These are phyloP conservation scores for Kurtzmaniella quercitrusa DNA, from an alignment of 1,139 yeast genomes.

Conservation along the genomic window DNA sequence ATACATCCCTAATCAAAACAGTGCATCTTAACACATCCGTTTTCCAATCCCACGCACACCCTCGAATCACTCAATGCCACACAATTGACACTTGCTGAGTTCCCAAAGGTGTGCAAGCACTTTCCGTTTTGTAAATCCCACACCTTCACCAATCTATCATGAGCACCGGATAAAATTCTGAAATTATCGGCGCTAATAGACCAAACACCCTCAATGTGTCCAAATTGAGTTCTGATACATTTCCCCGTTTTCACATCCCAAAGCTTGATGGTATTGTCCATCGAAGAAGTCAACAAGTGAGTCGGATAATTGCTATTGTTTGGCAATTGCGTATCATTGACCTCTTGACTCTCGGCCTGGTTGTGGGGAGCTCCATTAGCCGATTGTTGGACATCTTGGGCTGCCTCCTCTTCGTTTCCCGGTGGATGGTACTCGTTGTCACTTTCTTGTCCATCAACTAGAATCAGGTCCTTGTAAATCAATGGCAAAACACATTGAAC, in stretches of 20 bases:
- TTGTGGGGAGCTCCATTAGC: background rate
- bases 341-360: conserved; percentile 5
- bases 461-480: conserved; percentile 52
- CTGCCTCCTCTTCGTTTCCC: conserved; percentile 13
- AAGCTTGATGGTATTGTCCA: conserved; percentile 88
- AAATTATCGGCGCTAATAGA: conserved; percentile 93
- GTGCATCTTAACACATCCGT: conserved; percentile 78
- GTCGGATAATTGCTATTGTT: conserved; percentile 55
- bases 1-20: conserved; percentile 51
- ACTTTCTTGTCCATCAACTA: conserved; percentile 34
- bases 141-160: conserved; percentile 82
- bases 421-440: conserved; percentile 18
- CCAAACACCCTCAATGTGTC: conserved; percentile 98
- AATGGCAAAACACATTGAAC: conserved; percentile 88
- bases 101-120: conserved; percentile 87
- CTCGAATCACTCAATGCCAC: conserved; percentile 88
- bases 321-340: conserved; percentile 22
- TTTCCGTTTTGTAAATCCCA: conserved; percentile 96
- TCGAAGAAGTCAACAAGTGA: conserved; percentile 78
- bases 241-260: conserved; percentile 89
- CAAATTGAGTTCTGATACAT: conserved; percentile 90
- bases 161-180: conserved; percentile 90
- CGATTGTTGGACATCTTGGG: too few relatives aligned
- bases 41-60: conserved; percentile 86
- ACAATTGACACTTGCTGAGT: conserved; percentile 72